Percentiles rank a stretch among this genome's conserved stretches.
phyloP scores from a whole-genome alignment of 2,329 filamentous ascomycete species.

The Xylariaceae sp. region DNA sequence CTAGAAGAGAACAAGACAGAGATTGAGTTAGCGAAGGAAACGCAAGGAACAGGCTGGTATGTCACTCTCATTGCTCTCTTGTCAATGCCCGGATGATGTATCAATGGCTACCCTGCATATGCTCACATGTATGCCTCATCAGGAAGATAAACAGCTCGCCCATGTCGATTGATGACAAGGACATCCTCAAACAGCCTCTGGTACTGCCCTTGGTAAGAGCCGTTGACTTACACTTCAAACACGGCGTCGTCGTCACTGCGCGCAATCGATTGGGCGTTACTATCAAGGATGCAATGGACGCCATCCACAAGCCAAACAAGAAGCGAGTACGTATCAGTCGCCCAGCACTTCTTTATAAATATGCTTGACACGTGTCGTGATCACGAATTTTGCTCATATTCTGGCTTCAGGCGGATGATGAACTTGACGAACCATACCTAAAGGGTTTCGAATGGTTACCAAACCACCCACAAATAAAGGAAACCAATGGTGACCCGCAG shows the following conservation, averaged over 20 bases:
- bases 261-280: conserved; percentile 92
- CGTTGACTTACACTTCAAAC: conserved; percentile 87
- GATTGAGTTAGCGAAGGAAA: conserved; percentile 72
- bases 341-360: neutral
- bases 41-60: conserved; percentile 85
- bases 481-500: conserved; percentile 15
- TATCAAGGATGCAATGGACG: conserved; percentile 93
- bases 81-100: neutral
- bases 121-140: conserved; percentile 3
- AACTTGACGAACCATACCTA: conserved; percentile 81
- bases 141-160: conserved; percentile 96
- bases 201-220: conserved; percentile 83
- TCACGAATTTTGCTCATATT: too few relatives aligned
- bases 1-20: conserved; percentile 70
- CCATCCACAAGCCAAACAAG: conserved; percentile 94
- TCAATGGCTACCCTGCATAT: conserved; percentile 4
- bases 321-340: conserved; percentile 68
- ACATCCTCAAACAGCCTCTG: conserved; percentile 76
- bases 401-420: conserved; percentile 71
- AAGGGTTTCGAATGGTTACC: conserved; percentile 86
- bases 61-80: conserved; percentile 25
- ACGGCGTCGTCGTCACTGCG: conserved; percentile 82
- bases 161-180: conserved; percentile 72
- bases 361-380: too few relatives aligned
- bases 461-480: conserved; percentile 12